Percentiles rank a stretch among this genome's conserved stretches.
These are phyloP conservation scores for Aspergillus olivimuriae DNA, from an alignment of 495 filamentous ascomycete genomes.

Conservation along the genomic window DNA sequence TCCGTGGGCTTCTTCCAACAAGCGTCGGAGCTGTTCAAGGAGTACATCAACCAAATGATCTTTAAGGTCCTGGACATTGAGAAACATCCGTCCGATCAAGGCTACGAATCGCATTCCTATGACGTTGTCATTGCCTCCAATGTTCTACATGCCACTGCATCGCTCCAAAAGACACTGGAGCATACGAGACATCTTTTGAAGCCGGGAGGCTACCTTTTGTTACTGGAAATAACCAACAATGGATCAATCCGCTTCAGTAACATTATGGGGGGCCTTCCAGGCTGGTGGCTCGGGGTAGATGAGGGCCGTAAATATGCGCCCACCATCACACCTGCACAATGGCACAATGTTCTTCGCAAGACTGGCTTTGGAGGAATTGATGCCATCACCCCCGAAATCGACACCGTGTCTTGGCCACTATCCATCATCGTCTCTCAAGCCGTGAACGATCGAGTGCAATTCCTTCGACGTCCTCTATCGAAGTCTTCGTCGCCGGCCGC, in stretches of 20 bases:
- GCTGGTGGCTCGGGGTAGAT: conserved; percentile 22
- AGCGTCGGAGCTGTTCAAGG: conserved; percentile 10
- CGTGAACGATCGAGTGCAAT: conserved; percentile 20
- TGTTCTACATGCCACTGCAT: conserved; percentile 1
- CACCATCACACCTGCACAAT: too few relatives aligned
- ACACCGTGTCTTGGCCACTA: conserved; percentile 8
- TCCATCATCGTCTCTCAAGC: conserved; percentile 29
- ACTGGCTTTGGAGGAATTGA: background rate
- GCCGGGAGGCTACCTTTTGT: background rate
- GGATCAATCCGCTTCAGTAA: conserved; percentile 16
- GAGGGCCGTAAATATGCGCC: too few relatives aligned
- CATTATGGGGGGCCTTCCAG: conserved; percentile 13
- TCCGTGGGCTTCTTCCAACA: conserved; percentile 36
- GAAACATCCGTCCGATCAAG: conserved; percentile 27
- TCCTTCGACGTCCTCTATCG: conserved; percentile 12
- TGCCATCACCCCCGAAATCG: background rate
- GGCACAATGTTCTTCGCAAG: background rate
- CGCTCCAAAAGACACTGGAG: conserved; percentile 18
- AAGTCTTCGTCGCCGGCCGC: too few relatives aligned
- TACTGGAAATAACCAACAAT: conserved; percentile 37
- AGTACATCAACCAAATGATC: conserved; percentile 19
- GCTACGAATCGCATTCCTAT: conserved; percentile 28
- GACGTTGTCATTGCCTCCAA: conserved; percentile 27
- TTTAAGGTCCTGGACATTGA: conserved; percentile 40
- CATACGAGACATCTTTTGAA: background rate